Evolutionary conservation across 352 stramenopile species (phyloP), one percentile per base, ranked within the genome.

Genomic region (Phytophthora chlamydospora): DNA sequence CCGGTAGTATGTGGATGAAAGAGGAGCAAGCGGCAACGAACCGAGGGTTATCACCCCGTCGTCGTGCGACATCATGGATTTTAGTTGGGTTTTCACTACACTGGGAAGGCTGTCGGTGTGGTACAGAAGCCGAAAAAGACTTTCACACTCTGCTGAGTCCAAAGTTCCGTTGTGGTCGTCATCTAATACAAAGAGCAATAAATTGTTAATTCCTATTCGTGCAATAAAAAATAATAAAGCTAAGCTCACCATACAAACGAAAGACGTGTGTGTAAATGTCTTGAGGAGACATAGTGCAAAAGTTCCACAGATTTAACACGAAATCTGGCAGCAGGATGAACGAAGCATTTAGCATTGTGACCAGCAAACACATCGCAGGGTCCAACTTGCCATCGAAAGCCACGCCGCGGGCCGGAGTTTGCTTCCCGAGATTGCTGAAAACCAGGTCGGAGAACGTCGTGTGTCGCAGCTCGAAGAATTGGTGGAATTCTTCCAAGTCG

Each of bases 301-400:
- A 83, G 31, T 81, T 88, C 78, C 78, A 88, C 2, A 83, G 63
- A 45, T 85, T 85, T 24, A 83, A 33, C 11, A 88, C 45, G 47
- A 88, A 85, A 63, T 84, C 76, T 80, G 40, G 3, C n/a, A 42
- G 14, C 5, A 24, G 14, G 33, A 11, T 16, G 13, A 33, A 33
- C 11, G 2, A 54, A 39, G 13, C 12, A 29, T 17, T 41, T 8
- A 34, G 29, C 46, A 58, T 21, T 31, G 7, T 46, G n/a, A 14
- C 31, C 16, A 7, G 14, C 24, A 6, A 29, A 29, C 4, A 3
- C 24, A 3, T 29, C 0, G 4, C 24, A 29, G 2, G 2, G 3
- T 29, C 5, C 4, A 29, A 6, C n/a, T 12, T 44, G 73, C 69
- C 72, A 46, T 86, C 76, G 59, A 88, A 88, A 2, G 63, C 66